phyloP scores from a whole-genome alignment of 805 yeast genomes.

The Clavispora vitiphila region DNA sequence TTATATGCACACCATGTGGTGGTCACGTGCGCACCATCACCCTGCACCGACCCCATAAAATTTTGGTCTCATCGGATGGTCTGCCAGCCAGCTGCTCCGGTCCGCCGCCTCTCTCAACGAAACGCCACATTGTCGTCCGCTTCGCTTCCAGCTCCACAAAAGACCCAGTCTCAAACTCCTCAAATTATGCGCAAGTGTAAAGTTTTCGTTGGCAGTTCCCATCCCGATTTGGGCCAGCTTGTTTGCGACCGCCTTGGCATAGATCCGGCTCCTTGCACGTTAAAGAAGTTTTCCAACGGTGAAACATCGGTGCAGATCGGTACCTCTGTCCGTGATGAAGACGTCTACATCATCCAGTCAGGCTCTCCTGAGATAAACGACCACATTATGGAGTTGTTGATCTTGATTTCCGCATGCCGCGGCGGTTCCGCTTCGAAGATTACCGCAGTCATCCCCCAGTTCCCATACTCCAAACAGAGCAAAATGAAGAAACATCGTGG shows the following conservation, averaged over 20 bases:
- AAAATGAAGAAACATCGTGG: constrained; percentile 99
- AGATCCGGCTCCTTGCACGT: constrained; percentile 87
- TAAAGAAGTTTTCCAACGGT: constrained; percentile 92
- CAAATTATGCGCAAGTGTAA: constrained; percentile 87
- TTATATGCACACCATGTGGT: too few species aligned
- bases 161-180: not conserved
- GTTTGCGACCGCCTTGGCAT: constrained; percentile 91
- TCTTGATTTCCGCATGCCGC: constrained; percentile 89
- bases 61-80: not conserved
- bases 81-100: constrained; percentile 1
- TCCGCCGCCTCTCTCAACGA: not conserved
- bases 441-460: constrained; percentile 95
- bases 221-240: constrained; percentile 86
- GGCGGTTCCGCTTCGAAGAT: constrained; percentile 98
- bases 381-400: constrained; percentile 92
- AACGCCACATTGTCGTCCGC: constrained; percentile 1
- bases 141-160: not conserved
- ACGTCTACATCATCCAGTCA: constrained; percentile 81
- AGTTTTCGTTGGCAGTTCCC: constrained; percentile 94
- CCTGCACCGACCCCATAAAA: constrained; percentile 1
- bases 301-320: constrained; percentile 97
- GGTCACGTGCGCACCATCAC: not conserved
- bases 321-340: constrained; percentile 93
- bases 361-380: constrained; percentile 88
- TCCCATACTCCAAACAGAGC: constrained; percentile 89